Base-by-base conservation (phyloP, 441 rosid species). In the Theobroma grandiflorum region DNA sequence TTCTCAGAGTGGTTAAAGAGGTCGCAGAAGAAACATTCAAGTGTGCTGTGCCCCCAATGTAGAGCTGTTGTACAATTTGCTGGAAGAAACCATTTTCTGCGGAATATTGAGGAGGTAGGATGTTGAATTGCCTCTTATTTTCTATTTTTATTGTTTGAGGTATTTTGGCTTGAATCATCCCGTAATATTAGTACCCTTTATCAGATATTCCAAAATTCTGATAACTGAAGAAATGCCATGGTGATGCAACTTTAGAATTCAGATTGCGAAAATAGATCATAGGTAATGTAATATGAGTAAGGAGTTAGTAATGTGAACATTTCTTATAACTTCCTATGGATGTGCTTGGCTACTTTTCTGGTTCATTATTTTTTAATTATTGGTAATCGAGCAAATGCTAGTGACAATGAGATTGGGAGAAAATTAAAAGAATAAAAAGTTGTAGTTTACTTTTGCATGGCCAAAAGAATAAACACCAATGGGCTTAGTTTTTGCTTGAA, bases 1-100 rank as follows among this genome's bases (percentile, higher is more conserved):
- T 94, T 97, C 88, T 97, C 98, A 6, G 98, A 95, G 85, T 97
- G 98, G 99, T 81, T 97, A 85, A 90, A 89, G 88, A 91, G 96
- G 87, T 92, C 96, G 8, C 89, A 91, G 84, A 88, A 84, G 63
- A 97, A 86, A 83, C 95, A 79, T 86, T 63, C 90, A 35, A 86
- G 63, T 72, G 95, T 97, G n/a, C 84, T 95, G 26, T 97, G 99
- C 84, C 99, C 99, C 73, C 95, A 95, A 53, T 97, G 99, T 84
- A 90, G 99, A 87, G 97, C 95, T 82, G 87, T 86, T 79, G 91
- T 95, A 75, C 96, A 88, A 53, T 92, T 82, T 89, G 98, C 88
- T 76, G 98, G 98, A 69, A 94, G 91, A 85, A 97, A 95, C 81
- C 97, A 93, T 86, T 95, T 94, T 86, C 86, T 97, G 79, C 89